Evolutionary conservation across 192 early-diverging fungal genomes (phyloP), one percentile per base, ranked within the genome.

Genomic region (Umbelopsis sp.): DNA sequence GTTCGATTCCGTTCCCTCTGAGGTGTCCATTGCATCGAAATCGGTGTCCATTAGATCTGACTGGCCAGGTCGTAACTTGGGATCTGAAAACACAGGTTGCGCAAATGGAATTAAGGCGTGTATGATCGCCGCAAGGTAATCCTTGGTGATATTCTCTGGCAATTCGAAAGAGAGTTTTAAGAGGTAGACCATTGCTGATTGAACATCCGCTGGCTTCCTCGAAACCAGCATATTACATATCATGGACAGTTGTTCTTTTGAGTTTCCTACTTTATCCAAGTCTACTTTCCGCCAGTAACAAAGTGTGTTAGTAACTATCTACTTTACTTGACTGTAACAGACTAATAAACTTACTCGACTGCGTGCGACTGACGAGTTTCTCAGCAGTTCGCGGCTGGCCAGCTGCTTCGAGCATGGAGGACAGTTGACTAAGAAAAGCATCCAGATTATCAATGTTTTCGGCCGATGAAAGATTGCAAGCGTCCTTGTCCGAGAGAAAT

Each of bases 121-220:
- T 17, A 62, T 12, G 0, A 62, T 62, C 9, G 26, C 17, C 87
- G 8, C 89, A 66, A 31, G 85, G 77, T 9, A 88, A 79, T 59
- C 88, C 85, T 67, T 80, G 45, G 49, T 29, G 38, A 80, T 74
- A 31, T 71, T 74, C 51, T 56, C 50, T 31, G 38, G n/a, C 24
- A 56, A 47, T 70, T 82, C 72, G 68, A 88, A 54, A 84, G 65
- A 71, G 11, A 29, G 17, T 12, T 62, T 62, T 32, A 62, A 34
- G 34, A 62, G 56, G 26, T 62, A 26, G 10, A 62, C 16, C 56
- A 62, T 62, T 2, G 31, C 56, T 0, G 56, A 62, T n/a, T 62
- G 56, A 62, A 62, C 56, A 12, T 62, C 31, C 2, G 56, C 8
- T 2, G 25, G 56, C 5, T 8, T 14, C 31, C 26, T 10, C 5